Conservation (phyloP, 306 rosid species). For the Carpinus viminea region DNA sequence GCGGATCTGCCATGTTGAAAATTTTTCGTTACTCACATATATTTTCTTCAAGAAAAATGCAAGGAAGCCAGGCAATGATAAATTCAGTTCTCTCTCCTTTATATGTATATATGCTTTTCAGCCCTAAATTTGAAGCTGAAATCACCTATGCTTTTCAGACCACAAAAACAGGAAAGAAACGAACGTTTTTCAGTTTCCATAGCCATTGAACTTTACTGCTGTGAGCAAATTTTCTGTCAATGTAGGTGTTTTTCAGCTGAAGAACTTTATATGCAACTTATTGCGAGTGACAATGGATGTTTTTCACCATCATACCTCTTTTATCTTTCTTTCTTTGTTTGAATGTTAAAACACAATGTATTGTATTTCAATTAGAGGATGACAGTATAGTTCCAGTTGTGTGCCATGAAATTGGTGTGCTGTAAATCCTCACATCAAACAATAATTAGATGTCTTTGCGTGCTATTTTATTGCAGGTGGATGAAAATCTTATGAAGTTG, state of each 20-base stretch:
- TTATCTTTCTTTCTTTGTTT: background rate
- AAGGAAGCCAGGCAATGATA: background rate
- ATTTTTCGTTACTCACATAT: background rate
- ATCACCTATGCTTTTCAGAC: background rate
- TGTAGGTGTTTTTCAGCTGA: background rate
- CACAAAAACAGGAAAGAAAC: background rate
- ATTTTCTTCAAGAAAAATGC: background rate
- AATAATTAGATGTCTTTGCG: background rate
- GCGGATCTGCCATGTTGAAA: background rate
- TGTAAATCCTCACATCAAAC: background rate
- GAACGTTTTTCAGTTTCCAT: background rate
- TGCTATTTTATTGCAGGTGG: slow-evolving; percentile 47
- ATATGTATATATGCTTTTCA: background rate
- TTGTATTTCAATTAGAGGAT: background rate
- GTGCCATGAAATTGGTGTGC: background rate
- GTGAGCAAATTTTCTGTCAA: background rate
- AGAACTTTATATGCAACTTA: background rate
- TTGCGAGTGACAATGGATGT: background rate
- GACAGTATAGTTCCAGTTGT: background rate
- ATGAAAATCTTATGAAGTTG: slow-evolving; percentile 68
- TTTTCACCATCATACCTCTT: background rate
- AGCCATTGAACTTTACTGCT: background rate
- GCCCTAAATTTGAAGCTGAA: background rate
- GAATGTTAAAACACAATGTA: background rate
- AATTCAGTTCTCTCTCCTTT: background rate